Evolutionary conservation across 176 grass and related monocot genomes (phyloP).

Genomic region (Ampelocalamus luodianensis): DNA sequence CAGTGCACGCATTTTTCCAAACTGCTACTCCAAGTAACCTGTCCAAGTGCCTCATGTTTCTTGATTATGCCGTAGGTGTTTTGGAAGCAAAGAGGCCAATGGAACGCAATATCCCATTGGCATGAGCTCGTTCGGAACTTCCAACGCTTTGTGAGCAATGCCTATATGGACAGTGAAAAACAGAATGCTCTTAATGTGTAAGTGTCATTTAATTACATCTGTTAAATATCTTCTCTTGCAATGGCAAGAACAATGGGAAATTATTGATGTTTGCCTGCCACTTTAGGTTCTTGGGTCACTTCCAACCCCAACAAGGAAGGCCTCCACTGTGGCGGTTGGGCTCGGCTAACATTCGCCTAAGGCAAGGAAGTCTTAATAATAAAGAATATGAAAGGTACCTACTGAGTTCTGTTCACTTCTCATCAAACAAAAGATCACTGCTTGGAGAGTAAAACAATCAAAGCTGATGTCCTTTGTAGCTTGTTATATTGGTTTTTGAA

Average conservation of each 20-base stretch:
- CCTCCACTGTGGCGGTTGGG: constrained; percentile 54
- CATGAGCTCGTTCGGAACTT: constrained; percentile 50
- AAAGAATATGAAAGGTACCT: constrained; percentile 50
- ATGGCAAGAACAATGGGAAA: neutral
- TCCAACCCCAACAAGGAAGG: constrained; percentile 55
- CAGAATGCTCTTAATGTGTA: constrained; percentile 73
- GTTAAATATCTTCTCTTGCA: neutral
- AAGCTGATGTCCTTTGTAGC: neutral
- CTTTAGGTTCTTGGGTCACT: constrained; percentile 64
- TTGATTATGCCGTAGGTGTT: constrained; percentile 49
- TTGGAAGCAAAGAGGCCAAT: constrained; percentile 68
- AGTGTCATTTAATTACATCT: constrained; percentile 28
- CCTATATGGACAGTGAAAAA: constrained; percentile 62
- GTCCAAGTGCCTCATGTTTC: neutral
- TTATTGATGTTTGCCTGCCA: neutral
- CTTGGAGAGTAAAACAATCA: neutral
- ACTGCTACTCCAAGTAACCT: neutral
- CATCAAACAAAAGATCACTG: neutral
- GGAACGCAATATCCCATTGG: constrained; percentile 51
- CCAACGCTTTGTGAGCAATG: constrained; percentile 64
- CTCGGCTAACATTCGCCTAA: constrained; percentile 45
- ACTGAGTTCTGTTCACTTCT: neutral
- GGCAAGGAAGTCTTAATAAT: constrained; percentile 1
- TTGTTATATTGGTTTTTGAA: neutral
- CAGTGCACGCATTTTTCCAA: neutral